A percentile compares a stretch with the other conserved stretches of the same genome.
Evolutionary conservation across 2,329 filamentous ascomycete genomes (phyloP).

Genomic region (Exophiala mesophila): DNA sequence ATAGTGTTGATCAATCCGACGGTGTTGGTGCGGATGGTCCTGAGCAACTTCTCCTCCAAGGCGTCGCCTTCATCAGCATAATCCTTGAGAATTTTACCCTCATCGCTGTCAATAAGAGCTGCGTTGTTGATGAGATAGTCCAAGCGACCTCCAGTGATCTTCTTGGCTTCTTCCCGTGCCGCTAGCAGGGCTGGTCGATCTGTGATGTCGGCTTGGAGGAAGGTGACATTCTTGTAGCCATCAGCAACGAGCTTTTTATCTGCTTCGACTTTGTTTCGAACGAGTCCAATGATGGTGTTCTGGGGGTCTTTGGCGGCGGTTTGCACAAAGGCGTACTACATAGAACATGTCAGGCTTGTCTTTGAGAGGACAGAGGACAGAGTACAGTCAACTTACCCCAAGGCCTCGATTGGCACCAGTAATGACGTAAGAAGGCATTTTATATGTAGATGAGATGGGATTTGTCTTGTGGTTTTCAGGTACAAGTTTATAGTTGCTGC

Average conservation of each 20-base stretch:
- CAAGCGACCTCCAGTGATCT: constrained; percentile 30
- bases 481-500: too few species aligned
- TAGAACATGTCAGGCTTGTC: too few species aligned
- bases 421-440: constrained; percentile 27
- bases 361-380: neutral
- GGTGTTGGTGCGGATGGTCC: constrained; percentile 46
- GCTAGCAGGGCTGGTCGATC: constrained; percentile 36
- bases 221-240: constrained; percentile 40
- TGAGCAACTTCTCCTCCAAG: constrained; percentile 34
- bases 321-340: constrained; percentile 44
- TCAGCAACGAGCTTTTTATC: constrained; percentile 43
- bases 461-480: too few species aligned
- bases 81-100: constrained; percentile 32
- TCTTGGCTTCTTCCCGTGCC: constrained; percentile 24
- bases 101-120: constrained; percentile 32
- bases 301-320: constrained; percentile 41
- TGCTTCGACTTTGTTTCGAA: constrained; percentile 43
- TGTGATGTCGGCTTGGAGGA: constrained; percentile 45
- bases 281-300: constrained; percentile 47
- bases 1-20: constrained; percentile 50
- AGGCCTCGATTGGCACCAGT: constrained; percentile 28
- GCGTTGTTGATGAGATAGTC: constrained; percentile 54
- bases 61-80: constrained; percentile 32
- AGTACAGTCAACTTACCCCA: constrained; percentile 11
- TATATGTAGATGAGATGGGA: too few species aligned